phyloP scores from a whole-genome alignment of 2,329 filamentous ascomycete species.

The Fusarium transvaalense region DNA sequence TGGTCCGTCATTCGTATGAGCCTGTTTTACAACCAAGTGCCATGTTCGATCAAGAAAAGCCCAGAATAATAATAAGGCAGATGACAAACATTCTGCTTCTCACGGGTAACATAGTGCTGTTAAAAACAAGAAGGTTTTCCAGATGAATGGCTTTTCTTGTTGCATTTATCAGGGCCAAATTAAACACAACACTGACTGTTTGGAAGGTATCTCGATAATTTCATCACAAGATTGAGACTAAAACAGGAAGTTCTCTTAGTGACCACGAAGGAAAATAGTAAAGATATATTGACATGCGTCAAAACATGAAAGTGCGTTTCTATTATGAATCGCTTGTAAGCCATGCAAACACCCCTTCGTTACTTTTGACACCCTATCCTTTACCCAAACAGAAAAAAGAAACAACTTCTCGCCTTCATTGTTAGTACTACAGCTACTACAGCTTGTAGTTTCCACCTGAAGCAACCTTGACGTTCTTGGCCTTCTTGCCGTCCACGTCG shows the following conservation, averaged over 20 bases:
- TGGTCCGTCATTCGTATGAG: neutral
- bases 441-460: constrained; percentile 73
- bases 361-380: constrained; percentile 22
- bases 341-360: constrained; percentile 32
- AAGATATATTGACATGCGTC: constrained; percentile 24
- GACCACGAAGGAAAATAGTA: constrained; percentile 2
- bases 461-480: constrained; percentile 64
- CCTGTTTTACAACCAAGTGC: neutral
- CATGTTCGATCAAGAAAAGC: neutral
- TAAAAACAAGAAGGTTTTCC: neutral
- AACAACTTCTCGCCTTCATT: neutral
- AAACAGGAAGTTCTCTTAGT: neutral
- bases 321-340: constrained; percentile 44
- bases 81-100: neutral
- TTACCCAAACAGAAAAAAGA: constrained; percentile 20
- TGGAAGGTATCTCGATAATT: neutral
- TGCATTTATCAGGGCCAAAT: neutral
- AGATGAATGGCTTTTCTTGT: neutral
- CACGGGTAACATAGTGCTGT: neutral
- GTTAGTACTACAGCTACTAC: constrained; percentile 63
- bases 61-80: neutral
- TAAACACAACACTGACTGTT: neutral
- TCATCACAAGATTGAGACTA: neutral
- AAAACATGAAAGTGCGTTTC: constrained; percentile 38
- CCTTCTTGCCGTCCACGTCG: constrained; percentile 85